Conservation (phyloP, 2,329 filamentous ascomycete genomes). For the Fulvia fulva region DNA sequence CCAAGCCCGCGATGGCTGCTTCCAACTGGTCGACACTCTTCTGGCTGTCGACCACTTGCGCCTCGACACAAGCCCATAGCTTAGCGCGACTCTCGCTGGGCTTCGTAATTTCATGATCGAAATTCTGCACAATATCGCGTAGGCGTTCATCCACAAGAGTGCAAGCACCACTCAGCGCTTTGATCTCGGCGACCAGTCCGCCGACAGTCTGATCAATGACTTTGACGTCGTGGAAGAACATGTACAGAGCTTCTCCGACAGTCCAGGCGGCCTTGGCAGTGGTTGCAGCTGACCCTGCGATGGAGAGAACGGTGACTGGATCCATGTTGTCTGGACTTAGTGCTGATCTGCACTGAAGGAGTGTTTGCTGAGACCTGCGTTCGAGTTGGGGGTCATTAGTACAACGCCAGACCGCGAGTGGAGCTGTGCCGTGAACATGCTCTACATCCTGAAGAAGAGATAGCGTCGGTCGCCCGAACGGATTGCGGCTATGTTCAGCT, state of each 20-base stretch:
- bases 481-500: neutral
- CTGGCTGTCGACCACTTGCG: conserved; percentile 8
- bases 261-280: conserved; percentile 6
- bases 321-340: conserved; percentile 1
- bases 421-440: neutral
- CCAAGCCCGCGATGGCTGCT: conserved; percentile 1
- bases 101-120: neutral
- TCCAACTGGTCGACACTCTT: conserved; percentile 11
- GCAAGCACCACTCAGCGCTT: conserved; percentile 10
- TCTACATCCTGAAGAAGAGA: neutral
- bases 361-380: neutral
- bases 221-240: conserved; percentile 9
- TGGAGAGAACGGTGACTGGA: neutral
- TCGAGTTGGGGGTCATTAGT: neutral
- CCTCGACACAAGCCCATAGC: conserved; percentile 10
- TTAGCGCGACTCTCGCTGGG: neutral
- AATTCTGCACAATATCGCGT: conserved; percentile 5
- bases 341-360: neutral
- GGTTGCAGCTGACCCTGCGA: conserved; percentile 5
- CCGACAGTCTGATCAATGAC: conserved; percentile 8
- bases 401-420: too few species aligned
- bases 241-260: conserved; percentile 8
- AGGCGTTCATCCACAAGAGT: conserved; percentile 10
- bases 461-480: neutral
- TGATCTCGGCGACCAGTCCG: conserved; percentile 4